These are phyloP conservation scores for Flaveria trinervia DNA, from an alignment of 129 eudicot species.

Conservation along the genomic window DNA sequence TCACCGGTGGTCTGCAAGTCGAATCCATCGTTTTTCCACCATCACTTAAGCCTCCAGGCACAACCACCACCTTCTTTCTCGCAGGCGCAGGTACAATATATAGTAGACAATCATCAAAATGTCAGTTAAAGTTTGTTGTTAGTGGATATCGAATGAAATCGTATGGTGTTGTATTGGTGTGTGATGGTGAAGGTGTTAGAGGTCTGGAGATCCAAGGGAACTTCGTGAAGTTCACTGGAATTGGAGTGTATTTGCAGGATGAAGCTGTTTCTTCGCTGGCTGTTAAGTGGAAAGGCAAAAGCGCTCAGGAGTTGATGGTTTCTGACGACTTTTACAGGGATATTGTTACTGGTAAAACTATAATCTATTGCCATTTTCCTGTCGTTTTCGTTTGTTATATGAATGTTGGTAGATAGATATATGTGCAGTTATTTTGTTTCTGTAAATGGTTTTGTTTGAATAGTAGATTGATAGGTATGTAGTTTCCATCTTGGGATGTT, in stretches of 20 bases:
- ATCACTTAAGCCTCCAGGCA: conserved; percentile 68
- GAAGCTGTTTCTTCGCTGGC: conserved; percentile 65
- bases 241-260: conserved; percentile 76
- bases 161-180: not conserved
- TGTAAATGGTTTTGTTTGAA: too few relatives aligned
- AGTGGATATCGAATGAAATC: not conserved
- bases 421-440: too few relatives aligned
- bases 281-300: conserved; percentile 86
- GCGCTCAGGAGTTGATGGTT: conserved; percentile 51
- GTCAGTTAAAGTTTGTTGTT: too few relatives aligned
- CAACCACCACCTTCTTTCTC: conserved; percentile 64
- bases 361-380: not conserved
- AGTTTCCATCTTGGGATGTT: too few relatives aligned
- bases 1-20: conserved; percentile 50
- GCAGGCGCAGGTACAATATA: conserved; percentile 84
- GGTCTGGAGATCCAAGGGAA: conserved; percentile 72
- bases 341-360: conserved; percentile 57
- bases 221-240: conserved; percentile 73
- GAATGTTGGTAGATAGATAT: too few relatives aligned
- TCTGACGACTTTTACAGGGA: conserved; percentile 70
- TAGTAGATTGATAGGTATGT: too few relatives aligned
- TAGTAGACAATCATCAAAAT: too few relatives aligned
- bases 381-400: too few relatives aligned
- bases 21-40: conserved; percentile 68
- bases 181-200: conserved; percentile 71